phyloP scores from a whole-genome alignment of 352 stramenopile species.

The Phytophthora syringae region DNA sequence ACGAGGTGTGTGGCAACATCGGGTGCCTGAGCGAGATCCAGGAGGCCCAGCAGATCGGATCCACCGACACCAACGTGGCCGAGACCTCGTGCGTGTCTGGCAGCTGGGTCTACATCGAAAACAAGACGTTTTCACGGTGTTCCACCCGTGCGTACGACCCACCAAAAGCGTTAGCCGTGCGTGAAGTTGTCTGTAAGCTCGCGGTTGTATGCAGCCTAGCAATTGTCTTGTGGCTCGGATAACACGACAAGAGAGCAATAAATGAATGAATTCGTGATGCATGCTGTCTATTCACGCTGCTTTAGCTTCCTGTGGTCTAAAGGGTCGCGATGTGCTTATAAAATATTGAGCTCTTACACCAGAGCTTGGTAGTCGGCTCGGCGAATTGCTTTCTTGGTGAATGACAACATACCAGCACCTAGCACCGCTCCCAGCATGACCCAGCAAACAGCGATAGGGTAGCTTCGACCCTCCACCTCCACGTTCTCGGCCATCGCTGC shows the following conservation, averaged over 20 bases:
- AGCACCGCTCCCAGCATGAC: conserved; percentile 47
- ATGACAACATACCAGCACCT: conserved; percentile 37
- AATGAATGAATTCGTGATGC: not conserved
- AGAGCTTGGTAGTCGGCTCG: conserved; percentile 50
- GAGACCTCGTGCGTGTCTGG: conserved; percentile 55
- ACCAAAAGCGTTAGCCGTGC: conserved; percentile 11
- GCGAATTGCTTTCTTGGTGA: conserved; percentile 40
- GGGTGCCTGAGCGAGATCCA: conserved; percentile 61
- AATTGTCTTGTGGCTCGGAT: conserved; percentile 10
- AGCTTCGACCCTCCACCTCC: conserved; percentile 8
- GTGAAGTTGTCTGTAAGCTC: not conserved
- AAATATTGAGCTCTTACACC: conserved; percentile 14
- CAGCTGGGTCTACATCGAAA: conserved; percentile 52
- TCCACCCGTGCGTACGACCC: conserved; percentile 62
- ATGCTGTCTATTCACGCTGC: conserved; percentile 11
- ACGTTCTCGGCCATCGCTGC: conserved; percentile 7
- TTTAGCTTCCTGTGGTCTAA: not conserved
- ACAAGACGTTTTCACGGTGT: conserved; percentile 62
- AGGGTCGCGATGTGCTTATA: conserved; percentile 6
- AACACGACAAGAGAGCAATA: not conserved
- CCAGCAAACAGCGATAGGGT: conserved; percentile 33
- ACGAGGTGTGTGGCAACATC: conserved; percentile 74
- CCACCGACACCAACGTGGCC: conserved; percentile 32
- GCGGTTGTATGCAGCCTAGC: not conserved
- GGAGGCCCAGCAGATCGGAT: conserved; percentile 37